A percentile compares a stretch with the other conserved stretches of the same genome.
Evolutionary conservation across 805 yeast genomes (phyloP).

Genomic region (Cyberlindnera misumaiensis): DNA sequence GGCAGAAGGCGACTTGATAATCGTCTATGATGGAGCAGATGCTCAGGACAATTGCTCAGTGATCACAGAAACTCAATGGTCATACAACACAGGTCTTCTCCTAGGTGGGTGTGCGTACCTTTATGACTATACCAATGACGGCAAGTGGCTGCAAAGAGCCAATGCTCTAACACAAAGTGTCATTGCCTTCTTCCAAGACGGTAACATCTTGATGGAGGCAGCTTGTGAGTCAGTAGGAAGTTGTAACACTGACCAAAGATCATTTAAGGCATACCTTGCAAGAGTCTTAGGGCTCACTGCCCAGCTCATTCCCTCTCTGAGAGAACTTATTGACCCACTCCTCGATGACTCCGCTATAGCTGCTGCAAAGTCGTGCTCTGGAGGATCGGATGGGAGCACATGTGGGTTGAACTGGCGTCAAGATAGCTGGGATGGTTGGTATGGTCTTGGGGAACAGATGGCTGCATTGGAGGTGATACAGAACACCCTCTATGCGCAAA

Average conservation of each 20-base stretch:
- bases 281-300: conserved; percentile 73
- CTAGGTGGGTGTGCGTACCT: conserved; percentile 65
- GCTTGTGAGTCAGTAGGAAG: conserved; percentile 62
- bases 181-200: conserved; percentile 44
- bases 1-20: conserved; percentile 27
- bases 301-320: conserved; percentile 53
- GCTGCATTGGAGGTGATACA: conserved; percentile 65
- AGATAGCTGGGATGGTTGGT: conserved; percentile 62
- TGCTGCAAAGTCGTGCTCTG: conserved; percentile 79
- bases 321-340: conserved; percentile 26
- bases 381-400: conserved; percentile 82
- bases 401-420: conserved; percentile 81
- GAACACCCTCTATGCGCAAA: conserved; percentile 28
- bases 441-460: conserved; percentile 90
- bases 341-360: conserved; percentile 50
- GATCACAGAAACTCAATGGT: conserved; percentile 50
- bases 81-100: conserved; percentile 62
- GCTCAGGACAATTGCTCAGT: conserved; percentile 39
- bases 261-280: conserved; percentile 82
- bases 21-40: conserved; percentile 56
- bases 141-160: conserved; percentile 44
- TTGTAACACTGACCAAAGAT: conserved; percentile 84
- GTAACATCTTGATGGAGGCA: conserved; percentile 63
- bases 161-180: conserved; percentile 53
- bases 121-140: conserved; percentile 49